Base-by-base conservation (phyloP, 2,329 filamentous ascomycete genomes). In the Penicillium sp. region DNA sequence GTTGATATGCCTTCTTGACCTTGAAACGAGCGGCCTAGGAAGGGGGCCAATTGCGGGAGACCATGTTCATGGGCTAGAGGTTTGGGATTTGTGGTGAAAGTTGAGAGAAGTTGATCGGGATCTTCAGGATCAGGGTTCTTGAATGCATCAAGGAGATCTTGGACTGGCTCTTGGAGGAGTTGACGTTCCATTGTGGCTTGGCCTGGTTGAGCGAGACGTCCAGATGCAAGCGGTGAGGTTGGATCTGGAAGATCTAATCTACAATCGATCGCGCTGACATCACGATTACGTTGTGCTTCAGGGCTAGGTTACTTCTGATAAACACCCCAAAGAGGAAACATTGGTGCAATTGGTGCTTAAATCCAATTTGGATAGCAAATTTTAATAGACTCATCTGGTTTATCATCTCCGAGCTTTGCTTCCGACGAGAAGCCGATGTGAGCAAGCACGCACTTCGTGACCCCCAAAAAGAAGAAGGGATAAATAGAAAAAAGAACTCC, bases 11-110 rank as follows among this genome's bases (percentile, higher is more conserved):
- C 74, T 11, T 69, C 62, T 4, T 48, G 48, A 36, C 75, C 75
- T 11, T 60, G 69, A 58, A 75, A 77, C n/a, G 67, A 62, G 13
- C 72, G 72, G 31, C 75, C 75, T 4, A 77, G 62, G 60, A 77
- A 78, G 2, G 75, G 75, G 3, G 74, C 72, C 18, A 76, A 64
- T n/a, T 62, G 47, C 1, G 65, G 60, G 24, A 73, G 70, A n/a
- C 75, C 75, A 60, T 77, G 71, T 58, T 78, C 75, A 54, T 74
- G 62, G 41, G 65, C 67, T 32, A 62, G 49, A 1, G 64, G 67
- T 21, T 47, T 48, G 2, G 69, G 65, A 10, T 53, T 29, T 1
- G 60, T 61, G 14, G 71, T 75, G 65, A 75, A 76, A 53, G 71
- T 64, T 45, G 67, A 56, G 45, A 74, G 65, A 48, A 74, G 62